Conservation (phyloP, 1,139 yeast genomes). For the Trichomonascaceae sp. region DNA sequence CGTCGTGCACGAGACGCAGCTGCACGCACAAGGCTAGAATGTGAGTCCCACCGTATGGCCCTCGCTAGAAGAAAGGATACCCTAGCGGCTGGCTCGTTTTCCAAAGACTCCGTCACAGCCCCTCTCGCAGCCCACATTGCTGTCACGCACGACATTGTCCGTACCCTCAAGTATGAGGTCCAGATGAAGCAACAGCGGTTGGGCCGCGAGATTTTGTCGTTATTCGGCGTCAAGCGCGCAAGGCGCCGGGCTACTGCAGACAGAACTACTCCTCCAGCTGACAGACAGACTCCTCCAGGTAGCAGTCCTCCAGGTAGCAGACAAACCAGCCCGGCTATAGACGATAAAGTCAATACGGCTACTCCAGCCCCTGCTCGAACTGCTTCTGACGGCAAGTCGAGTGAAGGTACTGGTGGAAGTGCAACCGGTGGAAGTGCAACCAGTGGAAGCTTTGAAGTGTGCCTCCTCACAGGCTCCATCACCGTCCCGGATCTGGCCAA, state of each 20-base stretch:
- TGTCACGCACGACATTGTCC: not conserved
- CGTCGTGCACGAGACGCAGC: not conserved
- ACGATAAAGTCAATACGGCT: not conserved
- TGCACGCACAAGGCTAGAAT: too few species aligned
- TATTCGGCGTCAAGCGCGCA: not conserved
- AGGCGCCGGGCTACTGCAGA: not conserved
- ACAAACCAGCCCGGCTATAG: not conserved
- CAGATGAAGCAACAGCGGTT: not conserved
- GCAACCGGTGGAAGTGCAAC: too few species aligned
- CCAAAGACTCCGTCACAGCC: not conserved
- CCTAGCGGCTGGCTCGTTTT: not conserved
- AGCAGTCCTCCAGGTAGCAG: not conserved
- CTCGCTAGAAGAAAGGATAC: not conserved
- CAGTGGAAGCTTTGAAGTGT: too few species aligned
- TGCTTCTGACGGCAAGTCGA: too few species aligned
- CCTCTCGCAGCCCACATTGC: not conserved
- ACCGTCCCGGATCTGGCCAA: conserved; percentile 21
- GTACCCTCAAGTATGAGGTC: not conserved
- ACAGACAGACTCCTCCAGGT: not conserved
- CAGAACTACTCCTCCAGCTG: not conserved
- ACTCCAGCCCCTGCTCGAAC: not conserved
- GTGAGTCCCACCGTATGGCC: not conserved
- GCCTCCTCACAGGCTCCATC: conserved; percentile 15
- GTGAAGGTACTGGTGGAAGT: too few species aligned
- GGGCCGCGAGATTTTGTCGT: not conserved